Conservation (phyloP, 164 flowering plant genomes). For the Protea cynaroides region DNA sequence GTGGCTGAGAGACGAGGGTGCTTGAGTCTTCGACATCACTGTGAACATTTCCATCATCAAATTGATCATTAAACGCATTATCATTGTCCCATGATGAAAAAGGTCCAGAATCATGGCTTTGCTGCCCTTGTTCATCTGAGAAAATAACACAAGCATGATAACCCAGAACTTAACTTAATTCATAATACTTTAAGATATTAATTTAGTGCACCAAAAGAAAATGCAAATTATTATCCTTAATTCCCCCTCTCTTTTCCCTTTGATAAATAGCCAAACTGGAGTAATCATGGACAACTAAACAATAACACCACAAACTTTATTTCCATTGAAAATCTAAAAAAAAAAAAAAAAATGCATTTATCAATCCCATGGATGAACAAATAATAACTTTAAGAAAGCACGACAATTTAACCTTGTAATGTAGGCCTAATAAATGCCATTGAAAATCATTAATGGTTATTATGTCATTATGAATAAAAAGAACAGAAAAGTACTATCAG, state of each 20-base stretch:
- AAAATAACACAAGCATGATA: constrained; percentile 3
- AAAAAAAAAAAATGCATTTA: not conserved
- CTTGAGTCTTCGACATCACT: constrained; percentile 61
- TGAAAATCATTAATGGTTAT: not conserved
- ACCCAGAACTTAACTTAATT: not conserved
- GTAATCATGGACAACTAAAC: too few species aligned
- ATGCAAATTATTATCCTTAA: too few species aligned
- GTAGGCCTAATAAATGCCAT: not conserved
- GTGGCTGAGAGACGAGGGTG: constrained; percentile 77
- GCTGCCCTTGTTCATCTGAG: constrained; percentile 42
- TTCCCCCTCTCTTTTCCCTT: too few species aligned
- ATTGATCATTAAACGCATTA: constrained; percentile 31
- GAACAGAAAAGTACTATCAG: too few species aligned
- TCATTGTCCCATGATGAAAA: constrained; percentile 61
- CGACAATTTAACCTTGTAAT: too few species aligned
- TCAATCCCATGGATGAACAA: not conserved
- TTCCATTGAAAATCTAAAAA: not conserved
- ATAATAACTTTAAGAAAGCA: not conserved
- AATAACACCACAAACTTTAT: too few species aligned
- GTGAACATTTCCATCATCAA: constrained; percentile 49
- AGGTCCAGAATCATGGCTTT: constrained; percentile 35
- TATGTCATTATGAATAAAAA: too few species aligned
- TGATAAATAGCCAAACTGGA: too few species aligned
- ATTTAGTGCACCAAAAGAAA: too few species aligned
- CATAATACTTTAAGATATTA: too few species aligned